Base-by-base conservation (phyloP, 2,329 filamentous ascomycete genomes). In the Whalleya microplaca region DNA sequence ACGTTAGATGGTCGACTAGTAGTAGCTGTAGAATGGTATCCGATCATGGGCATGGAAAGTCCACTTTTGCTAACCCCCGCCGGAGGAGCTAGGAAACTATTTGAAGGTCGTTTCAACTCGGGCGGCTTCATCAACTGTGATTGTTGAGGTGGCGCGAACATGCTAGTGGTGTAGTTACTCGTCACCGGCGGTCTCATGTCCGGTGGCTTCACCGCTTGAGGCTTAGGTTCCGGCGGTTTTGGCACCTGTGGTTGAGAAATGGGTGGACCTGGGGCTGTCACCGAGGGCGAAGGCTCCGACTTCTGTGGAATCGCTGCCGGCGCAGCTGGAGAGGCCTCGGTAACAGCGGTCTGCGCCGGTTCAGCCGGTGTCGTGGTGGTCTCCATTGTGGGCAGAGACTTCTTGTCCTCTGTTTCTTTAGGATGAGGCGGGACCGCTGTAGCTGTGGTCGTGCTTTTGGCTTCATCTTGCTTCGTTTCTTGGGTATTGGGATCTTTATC, bases 1-100 rank as follows among this genome's bases (percentile, higher is more conserved):
- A 79, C 71, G 50, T 76, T 75, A 14, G 75, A 79, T 59, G 66
- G 23, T 16, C 55, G 65, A 18, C 46, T 50, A 14, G 56, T 54
- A 53, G 45, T 58, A 40, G 58, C 48, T 20, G 62, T 44, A 47
- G 67, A 58, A 32, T 69, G 63, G 41, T 76, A 80, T 37, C 73
- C 72, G 48, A 69, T 68, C 64, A 70, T 71, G 1, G 71, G 68
- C 68, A 72, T 71, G 23, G 70, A 71, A 37, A 72, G 62, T 3
- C 69, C 70, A 47, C 64, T 62, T 49, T 69, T 64, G 45, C 59
- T 58, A 42, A 69, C 57, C 40, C 70, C 70, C 2, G 65, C 63
- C 10, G 70, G 70, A 48, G 67, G 70, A 46, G 70, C 70, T 46
- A 72, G 59, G 47, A 68, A 71, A 54, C 67, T 72, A 20, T 66